Conservation (phyloP, 2,329 filamentous ascomycete species). For the Hymenoscyphus infarciens region DNA sequence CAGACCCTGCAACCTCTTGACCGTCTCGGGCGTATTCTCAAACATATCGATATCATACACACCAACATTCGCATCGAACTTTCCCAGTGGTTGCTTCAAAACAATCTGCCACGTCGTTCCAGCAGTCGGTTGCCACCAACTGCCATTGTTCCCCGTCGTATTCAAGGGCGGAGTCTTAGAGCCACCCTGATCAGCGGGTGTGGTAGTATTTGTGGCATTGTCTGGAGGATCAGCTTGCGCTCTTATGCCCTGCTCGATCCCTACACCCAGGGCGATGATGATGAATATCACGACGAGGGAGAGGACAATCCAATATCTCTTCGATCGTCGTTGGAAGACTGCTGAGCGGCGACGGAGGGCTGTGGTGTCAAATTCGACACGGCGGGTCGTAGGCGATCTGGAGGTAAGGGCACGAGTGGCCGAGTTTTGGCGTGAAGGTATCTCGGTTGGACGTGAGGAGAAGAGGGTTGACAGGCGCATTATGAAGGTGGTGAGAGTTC, state of each 20-base stretch:
- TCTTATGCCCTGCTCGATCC: not conserved
- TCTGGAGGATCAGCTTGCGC: not conserved
- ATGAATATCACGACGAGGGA: not conserved
- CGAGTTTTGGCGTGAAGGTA: not conserved
- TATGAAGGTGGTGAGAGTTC: not conserved
- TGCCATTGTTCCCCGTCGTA: not conserved
- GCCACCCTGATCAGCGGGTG: not conserved
- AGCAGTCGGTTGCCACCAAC: slow-evolving; percentile 11
- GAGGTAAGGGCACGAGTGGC: not conserved
- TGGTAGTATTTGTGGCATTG: not conserved
- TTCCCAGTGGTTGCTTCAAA: not conserved
- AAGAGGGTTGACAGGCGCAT: not conserved
- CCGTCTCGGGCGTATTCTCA: slow-evolving; percentile 45
- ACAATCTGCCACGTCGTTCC: slow-evolving; percentile 19
- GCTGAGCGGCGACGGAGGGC: not conserved
- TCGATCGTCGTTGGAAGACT: not conserved
- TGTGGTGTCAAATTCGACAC: not conserved
- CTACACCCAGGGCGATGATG: not conserved
- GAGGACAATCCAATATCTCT: not conserved
- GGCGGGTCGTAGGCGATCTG: not conserved
- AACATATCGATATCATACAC: slow-evolving; percentile 38
- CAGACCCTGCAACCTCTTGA: slow-evolving; percentile 44
- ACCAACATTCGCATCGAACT: slow-evolving; percentile 24
- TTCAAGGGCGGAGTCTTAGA: not conserved
- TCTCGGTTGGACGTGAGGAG: not conserved